Evolutionary conservation across 352 stramenopile species (phyloP).

Genomic region (Phytophthora nicotianae): DNA sequence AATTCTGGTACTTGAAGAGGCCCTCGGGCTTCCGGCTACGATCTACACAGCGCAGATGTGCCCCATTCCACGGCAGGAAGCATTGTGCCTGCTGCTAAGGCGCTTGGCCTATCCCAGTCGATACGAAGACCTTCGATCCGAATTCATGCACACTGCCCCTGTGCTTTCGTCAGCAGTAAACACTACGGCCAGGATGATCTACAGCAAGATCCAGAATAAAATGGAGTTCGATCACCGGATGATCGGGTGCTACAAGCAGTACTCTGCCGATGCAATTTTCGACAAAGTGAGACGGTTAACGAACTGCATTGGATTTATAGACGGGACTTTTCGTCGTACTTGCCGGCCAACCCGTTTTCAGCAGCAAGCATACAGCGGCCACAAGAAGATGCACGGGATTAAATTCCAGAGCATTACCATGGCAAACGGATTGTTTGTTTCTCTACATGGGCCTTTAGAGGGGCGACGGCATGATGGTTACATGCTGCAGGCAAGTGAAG

Average conservation of each 20-base stretch:
- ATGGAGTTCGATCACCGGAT: slow-evolving; percentile 15
- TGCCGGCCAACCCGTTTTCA: slow-evolving; percentile 7
- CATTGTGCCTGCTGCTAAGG: not conserved
- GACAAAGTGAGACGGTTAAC: slow-evolving; percentile 2
- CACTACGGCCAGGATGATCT: not conserved
- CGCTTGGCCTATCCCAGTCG: not conserved
- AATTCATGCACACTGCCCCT: not conserved
- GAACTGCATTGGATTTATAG: slow-evolving; percentile 7
- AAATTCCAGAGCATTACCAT: slow-evolving; percentile 16
- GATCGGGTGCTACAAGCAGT: slow-evolving; percentile 1
- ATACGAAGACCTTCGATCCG: not conserved
- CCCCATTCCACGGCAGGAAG: not conserved
- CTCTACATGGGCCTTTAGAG: slow-evolving; percentile 3
- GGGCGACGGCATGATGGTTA: slow-evolving; percentile 3
- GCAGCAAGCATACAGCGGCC: slow-evolving; percentile 6
- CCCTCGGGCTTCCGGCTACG: not conserved
- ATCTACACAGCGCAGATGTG: not conserved
- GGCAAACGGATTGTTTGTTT: slow-evolving; percentile 3
- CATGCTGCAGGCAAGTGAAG: slow-evolving; percentile 1
- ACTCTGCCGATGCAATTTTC: slow-evolving; percentile 9
- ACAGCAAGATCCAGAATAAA: slow-evolving; percentile 7
- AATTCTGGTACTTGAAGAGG: not conserved
- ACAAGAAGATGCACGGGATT: slow-evolving; percentile 12
- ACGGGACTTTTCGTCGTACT: slow-evolving; percentile 10
- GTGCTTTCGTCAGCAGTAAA: slow-evolving; percentile 5